Conservation (phyloP, 768 basidiomycete species). For the Leccinellum luteum region DNA sequence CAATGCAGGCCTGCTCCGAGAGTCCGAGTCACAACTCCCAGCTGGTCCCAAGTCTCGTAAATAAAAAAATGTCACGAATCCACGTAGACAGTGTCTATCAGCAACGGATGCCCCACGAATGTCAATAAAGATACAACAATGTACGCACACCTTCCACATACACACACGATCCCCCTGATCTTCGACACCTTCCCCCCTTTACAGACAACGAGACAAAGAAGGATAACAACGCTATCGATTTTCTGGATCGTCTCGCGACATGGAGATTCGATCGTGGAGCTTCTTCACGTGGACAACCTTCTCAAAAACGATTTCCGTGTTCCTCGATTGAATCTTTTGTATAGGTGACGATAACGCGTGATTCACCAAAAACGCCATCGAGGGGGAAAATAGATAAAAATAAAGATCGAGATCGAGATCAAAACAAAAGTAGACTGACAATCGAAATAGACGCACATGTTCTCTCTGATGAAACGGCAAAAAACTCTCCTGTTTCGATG, state of each 20-base stretch:
- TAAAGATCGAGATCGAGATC: neutral
- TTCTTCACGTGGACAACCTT: conserved; percentile 14
- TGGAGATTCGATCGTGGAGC: conserved; percentile 5
- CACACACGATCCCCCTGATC: too few relatives aligned
- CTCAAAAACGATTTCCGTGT: conserved; percentile 22
- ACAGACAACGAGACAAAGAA: too few relatives aligned
- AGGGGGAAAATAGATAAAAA: too few relatives aligned
- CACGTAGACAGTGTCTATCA: neutral
- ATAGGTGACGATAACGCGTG: neutral
- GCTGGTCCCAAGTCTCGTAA: neutral
- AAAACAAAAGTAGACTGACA: neutral
- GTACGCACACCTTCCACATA: neutral
- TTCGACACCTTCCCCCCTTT: too few relatives aligned
- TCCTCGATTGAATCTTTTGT: conserved; percentile 12
- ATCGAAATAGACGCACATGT: conserved; percentile 7
- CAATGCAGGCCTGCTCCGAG: too few relatives aligned
- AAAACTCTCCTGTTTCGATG: conserved; percentile 10
- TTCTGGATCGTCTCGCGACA: neutral
- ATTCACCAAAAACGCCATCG: neutral
- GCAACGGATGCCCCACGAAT: neutral
- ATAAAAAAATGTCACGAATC: neutral
- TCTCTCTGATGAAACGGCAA: conserved; percentile 8
- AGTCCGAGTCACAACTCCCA: too few relatives aligned
- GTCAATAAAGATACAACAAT: neutral
- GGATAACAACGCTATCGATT: neutral